These are phyloP conservation scores for Candida wancherniae DNA, from an alignment of 805 yeast species.

Conservation along the genomic window DNA sequence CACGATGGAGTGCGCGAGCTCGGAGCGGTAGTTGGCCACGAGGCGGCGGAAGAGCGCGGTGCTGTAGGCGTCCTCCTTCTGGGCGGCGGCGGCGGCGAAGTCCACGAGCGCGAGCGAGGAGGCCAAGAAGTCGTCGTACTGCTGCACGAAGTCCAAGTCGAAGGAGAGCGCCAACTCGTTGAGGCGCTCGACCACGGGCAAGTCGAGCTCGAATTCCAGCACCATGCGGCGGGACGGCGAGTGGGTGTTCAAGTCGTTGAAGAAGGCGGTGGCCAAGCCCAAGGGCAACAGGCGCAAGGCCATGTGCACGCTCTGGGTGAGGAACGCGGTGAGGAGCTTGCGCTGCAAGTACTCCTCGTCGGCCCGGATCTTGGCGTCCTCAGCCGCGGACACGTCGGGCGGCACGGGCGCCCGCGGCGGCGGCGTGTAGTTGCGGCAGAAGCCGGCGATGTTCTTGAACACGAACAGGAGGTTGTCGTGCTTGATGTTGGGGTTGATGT, in stretches of 20 bases:
- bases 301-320: slow-evolving; percentile 49
- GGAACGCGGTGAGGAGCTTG: slow-evolving; percentile 56
- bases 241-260: slow-evolving; percentile 18
- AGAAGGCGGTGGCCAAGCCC: slow-evolving; percentile 24
- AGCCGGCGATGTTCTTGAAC: slow-evolving; percentile 58
- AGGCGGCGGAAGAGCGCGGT: slow-evolving; percentile 38
- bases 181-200: slow-evolving; percentile 21
- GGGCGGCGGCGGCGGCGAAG: slow-evolving; percentile 6
- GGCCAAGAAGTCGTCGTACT: slow-evolving; percentile 32
- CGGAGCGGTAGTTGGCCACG: slow-evolving; percentile 40
- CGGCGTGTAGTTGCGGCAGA: slow-evolving; percentile 45
- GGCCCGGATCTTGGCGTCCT: slow-evolving; percentile 35
- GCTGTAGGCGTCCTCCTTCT: slow-evolving; percentile 23
- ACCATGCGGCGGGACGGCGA: slow-evolving; percentile 9
- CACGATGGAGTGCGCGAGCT: slow-evolving; percentile 24
- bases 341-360: slow-evolving; percentile 64
- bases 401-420: slow-evolving; percentile 34
- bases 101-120: slow-evolving; percentile 41
- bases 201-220: slow-evolving; percentile 15
- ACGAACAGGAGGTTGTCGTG: slow-evolving; percentile 35
- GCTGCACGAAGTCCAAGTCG: slow-evolving; percentile 55
- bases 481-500: slow-evolving; percentile 22
- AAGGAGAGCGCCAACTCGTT: slow-evolving; percentile 50
- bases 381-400: slow-evolving; percentile 40
- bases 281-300: slow-evolving; percentile 15